These are phyloP conservation scores for Cryptosporidium parvum DNA, from an alignment of 169 alveolate genomes.

Conservation along the genomic window DNA sequence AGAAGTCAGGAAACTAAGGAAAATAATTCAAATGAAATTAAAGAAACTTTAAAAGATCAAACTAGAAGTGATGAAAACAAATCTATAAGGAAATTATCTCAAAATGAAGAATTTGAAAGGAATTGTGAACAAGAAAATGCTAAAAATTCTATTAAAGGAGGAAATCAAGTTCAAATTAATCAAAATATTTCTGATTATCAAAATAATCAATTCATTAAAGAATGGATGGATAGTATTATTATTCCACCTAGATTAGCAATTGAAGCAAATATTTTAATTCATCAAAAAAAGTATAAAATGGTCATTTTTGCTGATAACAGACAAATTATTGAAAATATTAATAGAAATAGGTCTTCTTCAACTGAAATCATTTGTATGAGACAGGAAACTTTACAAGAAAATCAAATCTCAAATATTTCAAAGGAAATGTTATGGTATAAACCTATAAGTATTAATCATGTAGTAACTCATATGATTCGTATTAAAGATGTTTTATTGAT, in stretches of 20 bases:
- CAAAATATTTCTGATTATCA: background rate
- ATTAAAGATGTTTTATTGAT: constrained; percentile 29
- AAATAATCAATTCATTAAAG: background rate
- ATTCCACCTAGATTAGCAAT: constrained; percentile 54
- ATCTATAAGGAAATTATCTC: background rate
- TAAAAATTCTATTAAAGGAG: background rate
- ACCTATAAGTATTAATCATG: constrained; percentile 12
- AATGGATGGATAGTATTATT: constrained; percentile 1
- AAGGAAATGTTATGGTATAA: constrained; percentile 58
- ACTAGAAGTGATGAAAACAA: background rate
- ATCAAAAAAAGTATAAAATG: constrained; percentile 9
- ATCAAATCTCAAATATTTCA: background rate
- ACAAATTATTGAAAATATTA: constrained; percentile 33
- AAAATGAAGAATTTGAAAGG: background rate
- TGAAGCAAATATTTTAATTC: constrained; percentile 3
- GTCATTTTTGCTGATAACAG: constrained; percentile 56
- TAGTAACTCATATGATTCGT: constrained; percentile 44
- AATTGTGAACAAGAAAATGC: background rate
- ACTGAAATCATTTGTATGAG: constrained; percentile 59
- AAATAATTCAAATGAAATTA: background rate
- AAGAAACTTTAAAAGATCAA: background rate
- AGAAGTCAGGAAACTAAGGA: background rate
- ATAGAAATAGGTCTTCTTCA: constrained; percentile 14
- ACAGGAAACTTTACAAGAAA: constrained; percentile 3
- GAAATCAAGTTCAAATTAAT: background rate